These are phyloP conservation scores for Naganishia onofrii DNA, from an alignment of 768 basidiomycete species.

Conservation along the genomic window DNA sequence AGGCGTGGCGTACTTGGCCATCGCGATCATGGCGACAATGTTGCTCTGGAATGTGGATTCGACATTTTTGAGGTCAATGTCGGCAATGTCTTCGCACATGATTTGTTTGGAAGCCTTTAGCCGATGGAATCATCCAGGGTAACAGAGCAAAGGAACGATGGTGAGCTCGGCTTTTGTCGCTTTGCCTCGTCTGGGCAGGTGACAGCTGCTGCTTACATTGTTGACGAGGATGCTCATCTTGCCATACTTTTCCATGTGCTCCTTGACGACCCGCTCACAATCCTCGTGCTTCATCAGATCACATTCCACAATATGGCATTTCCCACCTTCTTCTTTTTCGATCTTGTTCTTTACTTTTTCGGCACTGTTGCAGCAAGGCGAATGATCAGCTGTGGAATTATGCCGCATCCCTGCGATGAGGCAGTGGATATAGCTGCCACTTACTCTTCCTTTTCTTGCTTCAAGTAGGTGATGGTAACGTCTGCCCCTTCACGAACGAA, in stretches of 20 bases:
- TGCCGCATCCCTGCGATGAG: too few species aligned
- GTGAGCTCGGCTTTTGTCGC: not conserved
- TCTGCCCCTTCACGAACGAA: constrained; percentile 56
- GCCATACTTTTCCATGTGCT: constrained; percentile 55
- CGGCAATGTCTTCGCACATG: constrained; percentile 56
- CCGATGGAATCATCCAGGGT: too few species aligned
- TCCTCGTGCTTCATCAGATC: constrained; percentile 56
- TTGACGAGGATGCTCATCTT: constrained; percentile 32
- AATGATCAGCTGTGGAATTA: too few species aligned
- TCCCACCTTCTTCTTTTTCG: constrained; percentile 54
- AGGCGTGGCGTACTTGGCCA: constrained; percentile 62
- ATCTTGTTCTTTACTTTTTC: constrained; percentile 58
- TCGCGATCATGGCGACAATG: constrained; percentile 62
- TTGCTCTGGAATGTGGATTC: constrained; percentile 62
- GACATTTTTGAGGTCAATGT: constrained; percentile 60
- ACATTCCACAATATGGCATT: constrained; percentile 45
- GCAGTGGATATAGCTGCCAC: too few species aligned
- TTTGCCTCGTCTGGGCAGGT: not conserved
- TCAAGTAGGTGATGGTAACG: constrained; percentile 57
- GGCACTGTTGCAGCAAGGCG: constrained; percentile 43
- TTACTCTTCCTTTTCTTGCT: constrained; percentile 60
- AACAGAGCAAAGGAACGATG: too few species aligned
- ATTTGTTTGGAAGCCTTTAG: constrained; percentile 56
- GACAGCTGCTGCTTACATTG: constrained; percentile 27
- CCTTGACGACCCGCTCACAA: constrained; percentile 57